Evolutionary conservation across 352 stramenopile species (phyloP).

Genomic region (Phytopythium cucurbitacearum): DNA sequence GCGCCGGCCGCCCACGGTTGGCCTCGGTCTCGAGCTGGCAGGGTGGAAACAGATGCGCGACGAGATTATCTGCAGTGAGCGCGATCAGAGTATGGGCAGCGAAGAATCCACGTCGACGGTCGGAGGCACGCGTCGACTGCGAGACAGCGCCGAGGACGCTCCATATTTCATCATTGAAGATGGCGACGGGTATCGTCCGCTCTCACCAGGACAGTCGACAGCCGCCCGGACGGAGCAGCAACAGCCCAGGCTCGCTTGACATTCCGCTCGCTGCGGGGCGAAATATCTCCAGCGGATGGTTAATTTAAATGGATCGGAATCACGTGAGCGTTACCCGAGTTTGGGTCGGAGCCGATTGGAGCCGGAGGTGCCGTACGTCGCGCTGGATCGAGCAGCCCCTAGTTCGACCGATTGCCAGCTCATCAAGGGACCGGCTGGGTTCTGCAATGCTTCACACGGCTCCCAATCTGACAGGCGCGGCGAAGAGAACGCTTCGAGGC

Average conservation of each 20-base stretch:
- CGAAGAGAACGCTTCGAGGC: too few species aligned
- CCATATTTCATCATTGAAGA: conserved; percentile 7
- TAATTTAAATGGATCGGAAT: too few species aligned
- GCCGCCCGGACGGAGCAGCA: not conserved
- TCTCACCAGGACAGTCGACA: conserved; percentile 11
- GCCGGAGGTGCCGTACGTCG: too few species aligned
- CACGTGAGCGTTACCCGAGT: too few species aligned
- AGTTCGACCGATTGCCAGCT: too few species aligned
- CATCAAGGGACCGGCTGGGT: too few species aligned
- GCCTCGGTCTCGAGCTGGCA: conserved; percentile 37
- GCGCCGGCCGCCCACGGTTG: conserved; percentile 13
- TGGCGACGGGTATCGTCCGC: conserved; percentile 13
- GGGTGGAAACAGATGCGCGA: conserved; percentile 57
- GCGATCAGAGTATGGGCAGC: conserved; percentile 23
- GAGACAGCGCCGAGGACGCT: conserved; percentile 6
- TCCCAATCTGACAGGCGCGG: too few species aligned
- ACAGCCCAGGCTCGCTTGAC: not conserved
- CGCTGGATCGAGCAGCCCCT: too few species aligned
- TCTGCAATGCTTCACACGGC: too few species aligned
- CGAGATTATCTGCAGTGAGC: conserved; percentile 42
- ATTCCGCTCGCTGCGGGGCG: too few species aligned
- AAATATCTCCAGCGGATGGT: too few species aligned
- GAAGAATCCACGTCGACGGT: conserved; percentile 9
- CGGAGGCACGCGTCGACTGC: not conserved
- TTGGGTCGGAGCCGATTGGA: too few species aligned